Evolutionary conservation across 2,329 filamentous ascomycete species (phyloP), one percentile per base, ranked within the genome.

Genomic region (Aspergillus vadensis): DNA sequence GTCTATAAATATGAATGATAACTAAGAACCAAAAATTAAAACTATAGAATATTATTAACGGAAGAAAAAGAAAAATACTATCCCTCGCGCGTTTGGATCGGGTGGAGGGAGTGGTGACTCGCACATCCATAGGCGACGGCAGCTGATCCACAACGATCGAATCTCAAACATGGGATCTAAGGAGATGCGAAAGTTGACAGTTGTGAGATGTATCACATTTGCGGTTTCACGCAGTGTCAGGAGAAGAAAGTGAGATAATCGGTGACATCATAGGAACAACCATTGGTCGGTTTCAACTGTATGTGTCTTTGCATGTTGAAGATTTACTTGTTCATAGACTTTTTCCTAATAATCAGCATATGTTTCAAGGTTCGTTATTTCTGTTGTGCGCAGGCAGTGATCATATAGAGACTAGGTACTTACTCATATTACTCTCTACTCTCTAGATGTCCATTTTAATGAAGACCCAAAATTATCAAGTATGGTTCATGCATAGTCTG

Each of bases 401-500:
- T 14, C 4, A 36, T 32, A 32, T 12, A 12, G 0, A 12, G 4
- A 30, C 10, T 30, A 5, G 27, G 27, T 4, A 14, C n/a, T 43
- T 19, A 43, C 39, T 27, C 25, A 27, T 43, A 19, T n/a, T 43
- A 12, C 17, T 43, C 17, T 19, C 10, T 30, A 30, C 4, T 10
- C 10, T 30, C 1, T 19, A 43, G 39, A 19, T n/a, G 41, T 6
- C 9, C 12, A 44, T 44, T 21, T 7, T 1, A 9, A 19, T 21
- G 23, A 5, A 8, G 23, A 32, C 47, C n/a, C 7, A 10, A 19
- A 1, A 47, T 55, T 25, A 3, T 41, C 39, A 55, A 32, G 32
- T 30, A 44, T 55, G 30, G 52, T 55, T 55, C 52, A 55, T 55
- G 52, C 52, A 55, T n/a, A 25, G 43, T 27, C 23, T 55, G 52